These are phyloP conservation scores for Anacardium occidentale DNA, from an alignment of 345 rosid genomes.

Conservation along the genomic window DNA sequence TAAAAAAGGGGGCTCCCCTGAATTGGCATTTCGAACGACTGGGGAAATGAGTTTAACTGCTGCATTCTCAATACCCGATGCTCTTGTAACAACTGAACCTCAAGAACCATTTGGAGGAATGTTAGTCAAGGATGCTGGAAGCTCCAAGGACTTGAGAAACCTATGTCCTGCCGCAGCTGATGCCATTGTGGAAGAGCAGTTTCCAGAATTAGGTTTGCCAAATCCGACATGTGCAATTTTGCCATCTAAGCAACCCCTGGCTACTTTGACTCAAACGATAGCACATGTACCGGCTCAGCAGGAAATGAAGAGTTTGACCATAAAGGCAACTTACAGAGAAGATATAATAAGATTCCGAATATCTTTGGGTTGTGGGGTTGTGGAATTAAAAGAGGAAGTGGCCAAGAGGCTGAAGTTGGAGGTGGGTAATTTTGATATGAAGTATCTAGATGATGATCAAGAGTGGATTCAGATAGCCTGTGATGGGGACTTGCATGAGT, in stretches of 20 bases:
- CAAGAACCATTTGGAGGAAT: slow-evolving; percentile 59
- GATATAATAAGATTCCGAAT: slow-evolving; percentile 82
- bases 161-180: slow-evolving; percentile 57
- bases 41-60: slow-evolving; percentile 33
- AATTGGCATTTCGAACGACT: slow-evolving; percentile 34
- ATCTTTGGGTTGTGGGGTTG: slow-evolving; percentile 45
- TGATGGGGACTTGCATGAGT: slow-evolving; percentile 80
- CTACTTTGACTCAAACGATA: slow-evolving; percentile 30
- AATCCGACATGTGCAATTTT: slow-evolving; percentile 26
- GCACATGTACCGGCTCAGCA: slow-evolving; percentile 25
- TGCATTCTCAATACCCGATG: slow-evolving; percentile 45
- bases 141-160: slow-evolving; percentile 80
- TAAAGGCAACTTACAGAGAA: slow-evolving; percentile 79
- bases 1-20: slow-evolving; percentile 39
- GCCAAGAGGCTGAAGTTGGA: slow-evolving; percentile 83
- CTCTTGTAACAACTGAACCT: slow-evolving; percentile 39
- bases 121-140: slow-evolving; percentile 74
- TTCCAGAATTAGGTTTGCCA: slow-evolving; percentile 56
- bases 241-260: slow-evolving; percentile 23
- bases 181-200: slow-evolving; percentile 42
- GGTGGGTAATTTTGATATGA: slow-evolving; percentile 68
- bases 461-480: slow-evolving; percentile 87
- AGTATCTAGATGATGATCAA: slow-evolving; percentile 78
- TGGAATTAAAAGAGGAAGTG: slow-evolving; percentile 77
- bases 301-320: slow-evolving; percentile 49